Evolutionary conservation across 1,139 yeast genomes (phyloP), one percentile per base, ranked within the genome.

Genomic region (Scheffersomyces parashehatae): DNA sequence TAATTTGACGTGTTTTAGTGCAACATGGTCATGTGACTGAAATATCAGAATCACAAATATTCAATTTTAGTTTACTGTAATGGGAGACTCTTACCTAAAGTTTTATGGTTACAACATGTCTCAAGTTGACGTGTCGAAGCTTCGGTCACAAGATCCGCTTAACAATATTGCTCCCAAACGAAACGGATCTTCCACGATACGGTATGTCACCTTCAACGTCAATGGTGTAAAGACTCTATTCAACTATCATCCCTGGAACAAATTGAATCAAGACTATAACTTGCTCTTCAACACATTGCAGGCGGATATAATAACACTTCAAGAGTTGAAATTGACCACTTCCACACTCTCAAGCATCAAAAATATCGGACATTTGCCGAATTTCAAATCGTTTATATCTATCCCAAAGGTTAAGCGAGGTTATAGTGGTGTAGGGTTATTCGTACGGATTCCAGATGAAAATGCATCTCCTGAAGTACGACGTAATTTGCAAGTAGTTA

Each of bases 381-480:
- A 82, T 2, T 91, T 75, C 56, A 67, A 74, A 29, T 75, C 88
- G 1, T 93, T 82, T 54, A 79, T 90, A 32, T 73, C 95, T 0
- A 67, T 89, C 15, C 96, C 97, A 0, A 60, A 61, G 9, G 47
- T 59, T 2, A 83, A 80, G 56, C 86, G 83, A 58, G 98, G 98
- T 0, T 93, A 93, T 60, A 81, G 95, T 48, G 99, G 99, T 0
- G 98, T 93, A 2, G 96, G 91, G 0, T 77, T 93, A 2, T 91
- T 88, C 64, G 80, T 91, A 3, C 68, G 90, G 50, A 59, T 69
- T 3, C 83, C 85, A 0, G 49, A 49, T 0, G 60, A 56, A 0
- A 55, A 54, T 6, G 85, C 82, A 31, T 60, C 76, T 0, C 57
- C 56, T 0, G 29, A 49, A n/a, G 50, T 76, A 30, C 55, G 61